Evolutionary conservation across 2,329 filamentous ascomycete species (phyloP).

Genomic region (Zalaria obscura): DNA sequence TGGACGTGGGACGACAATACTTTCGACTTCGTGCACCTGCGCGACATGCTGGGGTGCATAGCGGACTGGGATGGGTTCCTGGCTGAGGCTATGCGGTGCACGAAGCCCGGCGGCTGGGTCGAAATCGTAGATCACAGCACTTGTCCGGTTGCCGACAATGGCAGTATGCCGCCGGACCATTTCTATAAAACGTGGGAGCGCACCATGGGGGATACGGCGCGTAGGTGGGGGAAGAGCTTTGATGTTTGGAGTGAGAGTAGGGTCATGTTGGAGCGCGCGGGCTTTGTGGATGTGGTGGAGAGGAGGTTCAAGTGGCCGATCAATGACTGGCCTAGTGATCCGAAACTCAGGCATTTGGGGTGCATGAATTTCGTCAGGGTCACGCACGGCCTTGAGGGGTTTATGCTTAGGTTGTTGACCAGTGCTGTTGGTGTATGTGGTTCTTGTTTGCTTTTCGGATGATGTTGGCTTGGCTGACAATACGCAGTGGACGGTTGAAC

Average conservation of each 20-base stretch:
- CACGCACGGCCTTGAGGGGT: conserved; percentile 1
- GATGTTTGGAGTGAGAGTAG: conserved; percentile 8
- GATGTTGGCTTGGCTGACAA: not conserved
- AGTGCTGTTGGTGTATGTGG: conserved; percentile 1
- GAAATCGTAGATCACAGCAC: conserved; percentile 26
- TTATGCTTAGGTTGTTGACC: conserved; percentile 4
- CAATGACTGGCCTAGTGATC: conserved; percentile 12
- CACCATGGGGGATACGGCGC: conserved; percentile 1
- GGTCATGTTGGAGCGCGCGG: conserved; percentile 13
- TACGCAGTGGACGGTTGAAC: conserved; percentile 1
- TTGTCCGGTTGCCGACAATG: conserved; percentile 21
- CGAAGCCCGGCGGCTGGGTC: conserved; percentile 24
- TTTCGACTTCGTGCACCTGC: conserved; percentile 33
- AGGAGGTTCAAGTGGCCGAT: conserved; percentile 26
- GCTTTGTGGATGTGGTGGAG: conserved; percentile 32
- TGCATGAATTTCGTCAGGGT: conserved; percentile 2
- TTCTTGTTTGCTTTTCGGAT: not conserved
- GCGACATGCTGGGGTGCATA: conserved; percentile 30
- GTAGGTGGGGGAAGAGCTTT: conserved; percentile 4
- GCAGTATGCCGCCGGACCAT: conserved; percentile 11
- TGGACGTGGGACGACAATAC: conserved; percentile 23
- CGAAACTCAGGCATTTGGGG: conserved; percentile 1
- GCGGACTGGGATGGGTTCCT: conserved; percentile 31
- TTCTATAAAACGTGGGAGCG: conserved; percentile 2
- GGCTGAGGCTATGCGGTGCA: conserved; percentile 13